A percentile compares a stretch with the other conserved stretches of the same genome.
These are phyloP conservation scores for Berkeleyomyces rouxiae DNA, from an alignment of 2,329 filamentous ascomycete genomes.

Conservation along the genomic window DNA sequence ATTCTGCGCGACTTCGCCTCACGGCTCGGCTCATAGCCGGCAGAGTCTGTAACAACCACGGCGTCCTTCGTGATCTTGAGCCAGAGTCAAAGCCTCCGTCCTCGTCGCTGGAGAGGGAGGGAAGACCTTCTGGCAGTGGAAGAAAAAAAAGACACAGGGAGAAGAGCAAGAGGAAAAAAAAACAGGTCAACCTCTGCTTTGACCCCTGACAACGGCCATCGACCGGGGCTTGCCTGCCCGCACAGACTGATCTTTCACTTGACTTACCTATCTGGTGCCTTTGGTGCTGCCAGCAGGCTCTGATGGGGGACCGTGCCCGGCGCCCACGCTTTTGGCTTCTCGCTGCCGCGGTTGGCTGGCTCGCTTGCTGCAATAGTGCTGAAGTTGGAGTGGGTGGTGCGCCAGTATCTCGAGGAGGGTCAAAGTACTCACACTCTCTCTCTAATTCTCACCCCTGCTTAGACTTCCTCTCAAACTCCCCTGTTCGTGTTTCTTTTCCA, in stretches of 20 bases:
- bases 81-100: neutral
- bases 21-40: neutral
- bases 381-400: too few relatives aligned
- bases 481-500: conserved; percentile 16
- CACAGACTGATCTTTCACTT: neutral
- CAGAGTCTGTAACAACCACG: neutral
- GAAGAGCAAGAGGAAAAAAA: neutral
- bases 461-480: neutral
- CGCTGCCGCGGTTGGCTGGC: neutral
- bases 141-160: neutral
- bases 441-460: neutral
- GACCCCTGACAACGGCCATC: neutral
- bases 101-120: neutral
- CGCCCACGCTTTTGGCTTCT: neutral
- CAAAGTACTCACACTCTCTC: neutral
- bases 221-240: neutral
- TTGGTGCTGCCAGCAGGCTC: neutral
- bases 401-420: neutral
- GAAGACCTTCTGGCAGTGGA: neutral
- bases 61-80: neutral
- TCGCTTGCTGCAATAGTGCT: neutral
- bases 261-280: neutral
- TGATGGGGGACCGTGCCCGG: neutral
- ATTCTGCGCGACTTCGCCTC: neutral
- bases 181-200: neutral